Evolutionary conservation across 2,329 filamentous ascomycete genomes (phyloP).

Genomic region (Acrodontium crateriforme): DNA sequence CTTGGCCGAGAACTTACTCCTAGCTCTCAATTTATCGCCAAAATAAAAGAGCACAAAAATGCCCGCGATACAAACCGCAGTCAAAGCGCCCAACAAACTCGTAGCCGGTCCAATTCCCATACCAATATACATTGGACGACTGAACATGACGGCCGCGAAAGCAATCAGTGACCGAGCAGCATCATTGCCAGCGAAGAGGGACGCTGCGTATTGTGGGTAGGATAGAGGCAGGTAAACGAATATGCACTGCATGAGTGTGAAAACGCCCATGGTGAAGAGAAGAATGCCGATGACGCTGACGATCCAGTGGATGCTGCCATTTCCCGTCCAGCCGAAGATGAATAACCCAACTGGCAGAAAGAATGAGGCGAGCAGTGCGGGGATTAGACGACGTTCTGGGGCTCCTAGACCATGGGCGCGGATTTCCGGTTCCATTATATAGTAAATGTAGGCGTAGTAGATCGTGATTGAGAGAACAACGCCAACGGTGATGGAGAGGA

Average conservation of each 20-base stretch:
- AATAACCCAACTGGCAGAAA: conserved; percentile 18
- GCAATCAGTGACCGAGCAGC: conserved; percentile 45
- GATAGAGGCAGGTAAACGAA: conserved; percentile 28
- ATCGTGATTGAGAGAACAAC: conserved; percentile 12
- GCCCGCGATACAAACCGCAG: conserved; percentile 23
- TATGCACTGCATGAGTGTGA: conserved; percentile 30
- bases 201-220: conserved; percentile 37
- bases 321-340: conserved; percentile 20
- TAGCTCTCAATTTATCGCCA: conserved; percentile 39
- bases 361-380: conserved; percentile 15
- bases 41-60: conserved; percentile 46
- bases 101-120: conserved; percentile 45
- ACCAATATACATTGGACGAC: conserved; percentile 44
- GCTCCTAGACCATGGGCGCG: conserved; percentile 9
- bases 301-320: conserved; percentile 24
- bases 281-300: conserved; percentile 27
- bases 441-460: conserved; percentile 17
- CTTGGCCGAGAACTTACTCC: conserved; percentile 43
- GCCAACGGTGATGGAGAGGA: conserved; percentile 21
- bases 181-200: conserved; percentile 48
- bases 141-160: conserved; percentile 46
- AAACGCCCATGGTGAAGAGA: conserved; percentile 26
- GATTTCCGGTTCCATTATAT: conserved; percentile 15
- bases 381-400: conserved; percentile 16
- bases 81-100: conserved; percentile 38